Base-by-base conservation (phyloP, 2,329 filamentous ascomycete genomes). In the Lecanicillium sp. region DNA sequence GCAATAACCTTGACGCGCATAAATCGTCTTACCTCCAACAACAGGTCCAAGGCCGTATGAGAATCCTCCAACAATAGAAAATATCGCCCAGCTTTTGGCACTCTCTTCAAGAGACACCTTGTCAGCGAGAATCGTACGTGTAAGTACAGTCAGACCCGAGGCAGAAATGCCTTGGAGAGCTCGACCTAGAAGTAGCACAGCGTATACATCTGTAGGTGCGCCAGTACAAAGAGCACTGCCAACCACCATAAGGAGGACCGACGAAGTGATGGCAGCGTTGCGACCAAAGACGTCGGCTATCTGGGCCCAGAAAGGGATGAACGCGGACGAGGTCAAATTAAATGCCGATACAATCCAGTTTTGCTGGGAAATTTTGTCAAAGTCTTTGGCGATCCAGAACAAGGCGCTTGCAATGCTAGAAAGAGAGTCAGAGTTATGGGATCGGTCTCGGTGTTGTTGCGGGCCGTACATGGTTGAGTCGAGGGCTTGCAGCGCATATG, bases 311-410 rank as follows among this genome's bases (percentile, higher is more conserved):
- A 78, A 75, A 3, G 82, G 82, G 8, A 86, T 80, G 54, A 85
- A 86, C 1, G 81, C 76, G 2, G 83, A 81, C 0, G 79, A 78
- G 0, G 81, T 83, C 12, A 87, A 67, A 44, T 81, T 86, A 62
- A 85, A 87, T 6, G 81, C 71, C 0, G 83, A 82, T 15, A 86
- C 77, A 57, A 87, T 83, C 81, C 81, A 86, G 57, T 83, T 85
- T 2, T 84, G 69, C 55, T 83, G 75, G 15, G 75, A 70, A 4
- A 79, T 59, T 57, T 79, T 60, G 51, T 71, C 74, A 60, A 86
- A 86, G 57, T 86, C 78, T 1, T 74, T 69, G 3, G 82, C 82
- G 40, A 87, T 86, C 53, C 74, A 79, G 0, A 64, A 64, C 19
- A 67, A 51, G 3, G 65, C 65, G 24, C 62, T 66, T 5, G 65